Base-by-base conservation (phyloP, 2,329 filamentous ascomycete species). In the Zasmidium citrigriseum region DNA sequence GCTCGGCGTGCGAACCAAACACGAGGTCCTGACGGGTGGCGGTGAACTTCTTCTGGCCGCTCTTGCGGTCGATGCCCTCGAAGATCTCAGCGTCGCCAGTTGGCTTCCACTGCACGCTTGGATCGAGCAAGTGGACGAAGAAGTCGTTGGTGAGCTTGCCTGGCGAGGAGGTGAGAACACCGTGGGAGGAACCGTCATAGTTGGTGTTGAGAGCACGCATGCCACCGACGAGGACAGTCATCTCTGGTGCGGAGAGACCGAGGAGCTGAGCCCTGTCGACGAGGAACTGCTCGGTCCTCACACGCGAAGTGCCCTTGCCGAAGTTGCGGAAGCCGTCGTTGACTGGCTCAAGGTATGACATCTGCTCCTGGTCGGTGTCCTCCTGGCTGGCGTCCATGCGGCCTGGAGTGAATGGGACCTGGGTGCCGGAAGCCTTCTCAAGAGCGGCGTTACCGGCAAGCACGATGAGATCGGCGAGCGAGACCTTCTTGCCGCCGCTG, bases 311-410 rank as follows among this genome's bases (percentile, higher is more conserved):
- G 1, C 83, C 83, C 64, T 83, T 79, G 69, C 88, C 89, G 71
- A 89, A 91, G 82, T 89, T 92, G 71, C 89, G 88, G 88, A 93
- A 92, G 4, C 87, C 88, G 63, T 93, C 89, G n/a, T 82, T 83
- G 25, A 78, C 65, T 1, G 89, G 89, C 79, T 91, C 83, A 24
- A 93, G 83, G 76, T 88, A 80, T 58, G 72, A 72, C 70, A 90
- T 86, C 1, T 86, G 86, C 64, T 83, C 70, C 20, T 81, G 76
- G 56, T 93, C 89, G 5, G 89, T 92, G 76, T 90, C 82, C 70
- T 90, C 87, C 73, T 88, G 83, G 0, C 85, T 80, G 23, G 89
- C 88, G 66, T 93, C 89, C 34, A 78, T 84, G 56, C 89, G 89
- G 61, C 89, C 89, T 2, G 89, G 86, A 0, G 82, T 83, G 79